These are phyloP conservation scores for Teratosphaeria epicoccoides DNA, from an alignment of 2,329 filamentous ascomycete species.

Conservation along the genomic window DNA sequence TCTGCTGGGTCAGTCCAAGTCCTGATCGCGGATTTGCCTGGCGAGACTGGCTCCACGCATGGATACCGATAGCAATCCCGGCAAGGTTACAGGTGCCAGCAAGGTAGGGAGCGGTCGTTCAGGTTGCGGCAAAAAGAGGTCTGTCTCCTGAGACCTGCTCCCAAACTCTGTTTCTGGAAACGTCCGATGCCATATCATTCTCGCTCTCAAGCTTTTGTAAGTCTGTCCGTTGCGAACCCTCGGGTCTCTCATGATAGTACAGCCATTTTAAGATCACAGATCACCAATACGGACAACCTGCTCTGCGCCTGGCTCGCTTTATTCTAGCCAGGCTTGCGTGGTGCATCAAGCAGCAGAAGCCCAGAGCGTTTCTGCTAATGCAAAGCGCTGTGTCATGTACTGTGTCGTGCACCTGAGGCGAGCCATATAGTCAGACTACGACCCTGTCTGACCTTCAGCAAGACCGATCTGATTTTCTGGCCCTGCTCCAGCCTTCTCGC, in stretches of 20 bases:
- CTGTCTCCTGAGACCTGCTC: too few species aligned
- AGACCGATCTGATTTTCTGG: background rate
- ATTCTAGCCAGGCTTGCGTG: background rate
- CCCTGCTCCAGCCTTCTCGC: background rate
- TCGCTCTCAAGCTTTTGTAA: background rate
- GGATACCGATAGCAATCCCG: too few species aligned
- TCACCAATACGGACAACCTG: background rate
- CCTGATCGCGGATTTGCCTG: too few species aligned
- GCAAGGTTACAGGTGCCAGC: too few species aligned
- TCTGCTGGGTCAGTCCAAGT: too few species aligned
- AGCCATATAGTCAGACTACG: background rate
- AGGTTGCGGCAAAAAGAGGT: too few species aligned
- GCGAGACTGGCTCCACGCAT: too few species aligned
- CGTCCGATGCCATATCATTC: background rate
- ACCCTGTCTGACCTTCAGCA: background rate
- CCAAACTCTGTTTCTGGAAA: too few species aligned
- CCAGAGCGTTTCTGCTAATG: slow-evolving; percentile 4
- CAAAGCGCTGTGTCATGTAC: background rate
- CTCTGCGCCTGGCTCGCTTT: background rate
- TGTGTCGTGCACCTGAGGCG: slow-evolving; percentile 1
- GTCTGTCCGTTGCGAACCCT: too few species aligned
- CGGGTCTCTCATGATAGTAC: too few species aligned
- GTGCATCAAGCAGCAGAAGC: background rate
- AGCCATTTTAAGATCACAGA: background rate
- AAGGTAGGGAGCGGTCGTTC: too few species aligned